A percentile compares a stretch with the other conserved stretches of the same genome.
Conservation (phyloP, 2,329 filamentous ascomycete species). For the Stagonosporopsis vannaccii region DNA sequence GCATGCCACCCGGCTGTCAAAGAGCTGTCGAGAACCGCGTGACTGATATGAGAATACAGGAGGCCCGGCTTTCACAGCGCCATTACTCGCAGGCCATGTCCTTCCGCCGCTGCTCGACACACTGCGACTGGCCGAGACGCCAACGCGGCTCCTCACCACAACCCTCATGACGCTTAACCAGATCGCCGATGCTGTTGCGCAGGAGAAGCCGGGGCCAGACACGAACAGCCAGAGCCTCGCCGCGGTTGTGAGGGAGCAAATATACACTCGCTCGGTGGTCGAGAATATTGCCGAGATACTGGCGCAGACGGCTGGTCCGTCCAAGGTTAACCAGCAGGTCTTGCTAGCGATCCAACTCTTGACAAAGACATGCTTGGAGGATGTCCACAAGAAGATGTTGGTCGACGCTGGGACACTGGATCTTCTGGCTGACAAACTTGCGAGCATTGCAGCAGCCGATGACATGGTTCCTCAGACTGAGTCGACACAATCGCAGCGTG, state of each 20-base stretch:
- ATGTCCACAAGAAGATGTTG: constrained; percentile 74
- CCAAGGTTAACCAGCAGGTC: constrained; percentile 68
- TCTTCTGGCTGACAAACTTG: constrained; percentile 76
- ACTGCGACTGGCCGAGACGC: constrained; percentile 70
- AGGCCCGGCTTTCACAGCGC: constrained; percentile 78
- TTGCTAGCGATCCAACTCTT: constrained; percentile 66
- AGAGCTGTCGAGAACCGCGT: not conserved
- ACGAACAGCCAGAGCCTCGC: constrained; percentile 55
- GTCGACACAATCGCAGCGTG: constrained; percentile 21
- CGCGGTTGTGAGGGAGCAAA: constrained; percentile 38
- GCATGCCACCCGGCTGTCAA: constrained; percentile 25
- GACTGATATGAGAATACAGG: constrained; percentile 59
- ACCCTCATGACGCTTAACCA: constrained; percentile 77
- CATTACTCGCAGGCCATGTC: constrained; percentile 72
- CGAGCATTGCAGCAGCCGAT: constrained; percentile 41
- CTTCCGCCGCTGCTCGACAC: constrained; percentile 75
- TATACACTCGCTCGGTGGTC: constrained; percentile 71
- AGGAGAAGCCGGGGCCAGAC: constrained; percentile 62
- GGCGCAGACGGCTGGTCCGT: constrained; percentile 61
- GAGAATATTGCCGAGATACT: constrained; percentile 72
- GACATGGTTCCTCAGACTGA: constrained; percentile 30
- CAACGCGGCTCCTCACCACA: constrained; percentile 72
- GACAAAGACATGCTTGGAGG: constrained; percentile 70
- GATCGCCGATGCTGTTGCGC: constrained; percentile 69
- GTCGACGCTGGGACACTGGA: constrained; percentile 78